Evolutionary conservation across 1,284 basidiomycete species (phyloP), one percentile per base, ranked within the genome.

Genomic region (Tremellales sp.): DNA sequence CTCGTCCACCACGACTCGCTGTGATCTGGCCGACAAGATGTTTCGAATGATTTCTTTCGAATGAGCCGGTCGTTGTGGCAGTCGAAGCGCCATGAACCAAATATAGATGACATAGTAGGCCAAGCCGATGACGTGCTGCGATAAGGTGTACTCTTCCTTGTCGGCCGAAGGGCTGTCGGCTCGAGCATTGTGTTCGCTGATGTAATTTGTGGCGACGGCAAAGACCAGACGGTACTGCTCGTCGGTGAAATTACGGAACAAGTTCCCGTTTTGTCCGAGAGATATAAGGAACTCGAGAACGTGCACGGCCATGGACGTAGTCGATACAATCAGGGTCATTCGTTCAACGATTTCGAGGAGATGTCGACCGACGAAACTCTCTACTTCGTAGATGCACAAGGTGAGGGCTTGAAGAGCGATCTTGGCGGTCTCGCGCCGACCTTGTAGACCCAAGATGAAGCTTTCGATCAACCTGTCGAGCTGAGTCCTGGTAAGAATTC

Each of bases 201-300:
- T 85, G 74, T 97, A 98, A 69, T 93, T 88, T 52, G 97, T 76
- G 7, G 93, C 91, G 22, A 98, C 90, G 10, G 87, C 90, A 64
- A 99, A 97, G 0, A 98, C 87, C 77, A 89, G 85, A 68, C 88
- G 89, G 77, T 87, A 98, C 68, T 98, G 89, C 42, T 79, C 81
- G 59, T 94, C 89, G 6, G 89, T 94, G 60, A 99, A 90, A 73
- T 97, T 98, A 52, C 85, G 84, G 70, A 93, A 90, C 13, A 97
- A 78, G 1, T 80, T 74, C 0, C 83, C 84, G 46, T 83, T 80
- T 7, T 91, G 89, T 4, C 89, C 91, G 43, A 97, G 81, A 53
- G 94, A 86, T 42, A 84, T 82, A 26, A 98, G 82, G 69, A 98
- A 89, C 61, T 90, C 90, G 56, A 98, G 82, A 66, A 98, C 96